Base-by-base conservation (phyloP, 1,284 basidiomycete species). In the Naganishia liquefaciens region DNA sequence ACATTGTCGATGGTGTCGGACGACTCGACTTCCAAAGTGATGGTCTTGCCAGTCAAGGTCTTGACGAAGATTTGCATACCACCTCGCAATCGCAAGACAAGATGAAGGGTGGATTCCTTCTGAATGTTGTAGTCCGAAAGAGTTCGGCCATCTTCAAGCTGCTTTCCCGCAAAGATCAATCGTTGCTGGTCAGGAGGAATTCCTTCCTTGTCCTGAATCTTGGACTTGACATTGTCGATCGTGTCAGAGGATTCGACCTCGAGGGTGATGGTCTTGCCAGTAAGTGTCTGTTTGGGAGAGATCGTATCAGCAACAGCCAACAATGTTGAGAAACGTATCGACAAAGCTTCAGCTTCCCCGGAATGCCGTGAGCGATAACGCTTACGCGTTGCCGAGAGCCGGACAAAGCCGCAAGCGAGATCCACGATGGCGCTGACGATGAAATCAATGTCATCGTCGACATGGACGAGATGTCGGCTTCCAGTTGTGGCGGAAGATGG, bases 1-100 rank as follows among this genome's bases (percentile, higher is more conserved):
- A 93, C 91, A 85, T 93, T 93, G 84, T 95, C 91, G 80, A 94
- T 93, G 69, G 92, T 93, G 82, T 93, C 91, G 64, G 87, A 46
- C 82, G 82, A 74, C 80, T 93, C 63, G 53, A 81, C 80, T 73
- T 81, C 80, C 52, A 82, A 78, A 17, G 81, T 83, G 70, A 83
- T 83, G 21, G 81, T 82, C 77, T 82, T 82, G 42, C 81, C 81
- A 23, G 81, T 82, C 39, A 82, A 69, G 44, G 63, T 69, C 67
- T 68, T 66, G 68, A 76, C 73, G 72, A 74, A 79, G 76, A 75
- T 75, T 72, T 70, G 79, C 79, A 74, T 74, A 74, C 71, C 76
- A 71, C 75, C 80, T 66, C 77, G 75, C 5, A 78, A 72, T 52
- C 74, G 71, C 27, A 81, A 75, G 40, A 82, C 79, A 3, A 83